Percentiles rank a stretch among this genome's conserved stretches.
Conservation (phyloP, 371 early-diverging fungal genomes). For the Dichotomocladium elegans region DNA sequence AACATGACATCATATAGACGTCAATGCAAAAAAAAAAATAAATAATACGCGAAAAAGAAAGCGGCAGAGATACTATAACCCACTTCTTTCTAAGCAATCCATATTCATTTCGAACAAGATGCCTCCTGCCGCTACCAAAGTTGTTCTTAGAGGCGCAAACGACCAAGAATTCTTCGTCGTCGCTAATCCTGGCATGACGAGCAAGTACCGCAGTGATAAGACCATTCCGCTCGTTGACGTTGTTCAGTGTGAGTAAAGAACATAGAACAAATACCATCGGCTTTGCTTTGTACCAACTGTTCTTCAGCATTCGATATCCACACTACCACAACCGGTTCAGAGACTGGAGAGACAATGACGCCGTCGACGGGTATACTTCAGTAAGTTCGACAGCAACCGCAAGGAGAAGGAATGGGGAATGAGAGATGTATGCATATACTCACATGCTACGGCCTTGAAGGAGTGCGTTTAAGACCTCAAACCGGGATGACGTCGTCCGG, state of each 20-base stretch:
- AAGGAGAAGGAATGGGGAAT: neutral
- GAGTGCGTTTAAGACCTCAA: conserved; percentile 20
- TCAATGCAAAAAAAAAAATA: too few species aligned
- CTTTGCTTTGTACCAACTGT: neutral
- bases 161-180: conserved; percentile 40
- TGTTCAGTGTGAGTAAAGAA: conserved; percentile 29
- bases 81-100: too few species aligned
- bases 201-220: conserved; percentile 36
- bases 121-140: conserved; percentile 17
- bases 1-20: too few species aligned
- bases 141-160: conserved; percentile 23
- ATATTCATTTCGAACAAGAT: neutral
- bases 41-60: too few species aligned
- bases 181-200: conserved; percentile 26
- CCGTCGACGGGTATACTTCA: conserved; percentile 22
- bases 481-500: conserved; percentile 16
- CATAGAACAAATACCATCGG: too few species aligned
- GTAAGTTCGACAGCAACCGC: conserved; percentile 3
- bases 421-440: too few species aligned
- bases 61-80: too few species aligned
- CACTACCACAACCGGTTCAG: conserved; percentile 10
- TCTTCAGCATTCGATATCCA: conserved; percentile 25
- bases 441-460: too few species aligned
- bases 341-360: conserved; percentile 16
- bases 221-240: conserved; percentile 41